phyloP scores from a whole-genome alignment of 192 early-diverging fungal species.

The Coemansia pectinata region DNA sequence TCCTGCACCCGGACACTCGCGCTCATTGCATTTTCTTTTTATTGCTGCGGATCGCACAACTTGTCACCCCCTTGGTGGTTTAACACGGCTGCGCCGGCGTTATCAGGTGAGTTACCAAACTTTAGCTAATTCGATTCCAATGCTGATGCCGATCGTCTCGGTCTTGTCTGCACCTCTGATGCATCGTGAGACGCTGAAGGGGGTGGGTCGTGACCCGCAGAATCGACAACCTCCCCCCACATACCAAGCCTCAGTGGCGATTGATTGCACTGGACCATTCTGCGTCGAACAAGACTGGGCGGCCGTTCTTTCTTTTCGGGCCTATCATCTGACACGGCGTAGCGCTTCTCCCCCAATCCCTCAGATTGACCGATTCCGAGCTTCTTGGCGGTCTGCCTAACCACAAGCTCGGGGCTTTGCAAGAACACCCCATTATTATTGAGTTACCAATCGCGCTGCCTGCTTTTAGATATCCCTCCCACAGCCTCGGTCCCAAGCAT shows the following conservation, averaged over 20 bases:
- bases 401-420: neutral
- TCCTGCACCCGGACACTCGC: neutral
- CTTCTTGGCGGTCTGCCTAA: neutral
- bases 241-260: slow-evolving; percentile 1
- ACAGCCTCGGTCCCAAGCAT: neutral
- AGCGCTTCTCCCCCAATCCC: neutral
- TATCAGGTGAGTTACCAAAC: neutral
- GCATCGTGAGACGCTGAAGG: slow-evolving; percentile 1
- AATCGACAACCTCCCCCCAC: neutral
- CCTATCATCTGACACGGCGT: neutral
- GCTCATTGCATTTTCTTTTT: neutral
- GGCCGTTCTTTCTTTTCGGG: neutral
- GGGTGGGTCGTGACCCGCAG: neutral
- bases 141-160: neutral
- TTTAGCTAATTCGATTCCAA: neutral
- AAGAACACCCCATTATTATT: neutral
- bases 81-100: neutral
- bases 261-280: neutral
- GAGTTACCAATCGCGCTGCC: neutral
- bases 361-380: neutral
- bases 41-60: neutral
- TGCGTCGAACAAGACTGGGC: neutral
- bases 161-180: neutral
- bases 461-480: neutral
- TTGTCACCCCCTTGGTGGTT: neutral